phyloP scores from a whole-genome alignment of 106 monocot genomes.

The Agapanthus africanus region DNA sequence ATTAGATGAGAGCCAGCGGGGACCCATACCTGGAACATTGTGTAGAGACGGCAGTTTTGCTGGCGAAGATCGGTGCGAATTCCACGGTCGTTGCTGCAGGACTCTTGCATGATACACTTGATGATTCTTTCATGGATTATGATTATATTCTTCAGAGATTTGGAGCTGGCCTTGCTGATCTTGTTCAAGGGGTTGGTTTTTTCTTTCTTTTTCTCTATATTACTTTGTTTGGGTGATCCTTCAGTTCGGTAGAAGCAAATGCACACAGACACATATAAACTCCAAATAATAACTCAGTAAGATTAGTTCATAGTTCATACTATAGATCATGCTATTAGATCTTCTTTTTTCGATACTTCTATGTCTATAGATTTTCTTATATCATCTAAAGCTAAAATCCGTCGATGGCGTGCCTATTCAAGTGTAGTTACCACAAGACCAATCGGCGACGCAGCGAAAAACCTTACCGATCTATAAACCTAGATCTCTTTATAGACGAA shows the following conservation, averaged over 20 bases:
- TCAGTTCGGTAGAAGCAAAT: neutral
- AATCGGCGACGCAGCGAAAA: too few species aligned
- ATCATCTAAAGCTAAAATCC: too few species aligned
- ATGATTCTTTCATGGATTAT: slow-evolving; percentile 69
- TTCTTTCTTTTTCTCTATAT: slow-evolving; percentile 6
- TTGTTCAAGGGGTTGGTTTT: slow-evolving; percentile 64
- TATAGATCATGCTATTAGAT: too few species aligned
- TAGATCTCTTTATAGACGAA: too few species aligned
- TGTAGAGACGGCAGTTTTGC: slow-evolving; percentile 77
- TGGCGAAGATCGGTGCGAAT: slow-evolving; percentile 74
- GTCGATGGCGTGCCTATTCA: too few species aligned
- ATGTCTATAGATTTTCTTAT: too few species aligned
- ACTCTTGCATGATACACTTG: slow-evolving; percentile 76
- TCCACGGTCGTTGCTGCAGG: slow-evolving; percentile 77
- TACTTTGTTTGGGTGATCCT: neutral
- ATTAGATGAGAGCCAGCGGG: slow-evolving; percentile 66
- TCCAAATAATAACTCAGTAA: neutral
- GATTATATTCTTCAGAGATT: slow-evolving; percentile 44
- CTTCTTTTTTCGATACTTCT: too few species aligned
- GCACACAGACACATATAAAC: neutral
- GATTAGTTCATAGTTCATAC: neutral
- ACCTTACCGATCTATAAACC: too few species aligned
- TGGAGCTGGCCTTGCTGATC: slow-evolving; percentile 69
- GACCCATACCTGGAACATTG: slow-evolving; percentile 89
- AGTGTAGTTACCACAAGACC: too few species aligned